Evolutionary conservation across 495 filamentous ascomycete genomes (phyloP).

Genomic region (Xylaria nigripes): DNA sequence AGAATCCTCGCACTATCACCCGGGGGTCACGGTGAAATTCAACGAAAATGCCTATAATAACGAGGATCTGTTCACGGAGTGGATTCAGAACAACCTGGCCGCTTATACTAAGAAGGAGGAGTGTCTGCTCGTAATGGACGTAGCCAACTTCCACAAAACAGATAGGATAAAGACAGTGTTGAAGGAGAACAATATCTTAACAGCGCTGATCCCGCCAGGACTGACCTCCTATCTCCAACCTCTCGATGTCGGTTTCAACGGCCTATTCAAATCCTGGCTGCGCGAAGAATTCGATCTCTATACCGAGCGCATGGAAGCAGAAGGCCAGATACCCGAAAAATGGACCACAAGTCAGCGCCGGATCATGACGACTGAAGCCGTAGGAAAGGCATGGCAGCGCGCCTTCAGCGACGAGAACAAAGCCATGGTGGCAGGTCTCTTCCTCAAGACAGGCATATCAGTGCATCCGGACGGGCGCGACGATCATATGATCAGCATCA

Average conservation of each 20-base stretch:
- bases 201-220: neutral
- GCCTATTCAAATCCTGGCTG: neutral
- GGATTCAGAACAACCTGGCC: neutral
- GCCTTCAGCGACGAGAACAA: neutral
- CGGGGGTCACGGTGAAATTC: neutral
- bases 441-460: neutral
- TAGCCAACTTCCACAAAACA: neutral
- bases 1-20: neutral
- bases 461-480: neutral
- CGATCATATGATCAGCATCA: neutral
- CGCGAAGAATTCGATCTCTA: neutral
- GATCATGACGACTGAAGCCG: neutral
- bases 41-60: neutral
- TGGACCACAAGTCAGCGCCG: neutral
- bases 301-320: neutral
- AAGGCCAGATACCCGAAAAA: neutral
- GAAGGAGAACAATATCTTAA: neutral
- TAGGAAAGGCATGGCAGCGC: neutral
- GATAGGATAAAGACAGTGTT: neutral
- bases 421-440: neutral
- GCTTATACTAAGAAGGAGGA: neutral
- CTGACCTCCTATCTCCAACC: neutral
- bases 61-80: neutral
- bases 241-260: neutral
- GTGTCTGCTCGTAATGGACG: neutral